phyloP scores from a whole-genome alignment of 1,284 basidiomycete genomes.

The Ceratobasidium sp. region DNA sequence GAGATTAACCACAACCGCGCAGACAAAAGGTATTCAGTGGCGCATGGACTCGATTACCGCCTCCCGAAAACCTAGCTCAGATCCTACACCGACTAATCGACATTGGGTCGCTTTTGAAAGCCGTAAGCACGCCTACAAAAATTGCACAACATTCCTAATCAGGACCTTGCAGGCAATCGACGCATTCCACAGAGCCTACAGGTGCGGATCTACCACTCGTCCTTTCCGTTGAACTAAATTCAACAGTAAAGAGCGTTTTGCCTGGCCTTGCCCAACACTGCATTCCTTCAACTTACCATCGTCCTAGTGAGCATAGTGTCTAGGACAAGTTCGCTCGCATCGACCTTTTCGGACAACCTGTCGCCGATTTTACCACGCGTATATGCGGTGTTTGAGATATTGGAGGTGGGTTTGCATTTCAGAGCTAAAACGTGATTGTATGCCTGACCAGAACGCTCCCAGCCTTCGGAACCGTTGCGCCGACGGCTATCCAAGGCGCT shows the following conservation, averaged over 20 bases:
- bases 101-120: constrained; percentile 38
- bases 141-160: neutral
- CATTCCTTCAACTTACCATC: constrained; percentile 70
- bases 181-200: constrained; percentile 36
- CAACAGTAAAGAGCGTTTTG: constrained; percentile 59
- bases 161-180: constrained; percentile 15
- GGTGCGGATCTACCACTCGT: constrained; percentile 12
- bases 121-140: constrained; percentile 36
- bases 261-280: constrained; percentile 69
- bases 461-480: constrained; percentile 28
- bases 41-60: constrained; percentile 44
- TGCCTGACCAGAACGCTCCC: neutral
- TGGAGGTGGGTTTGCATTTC: constrained; percentile 1
- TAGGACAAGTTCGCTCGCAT: constrained; percentile 58
- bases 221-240: neutral
- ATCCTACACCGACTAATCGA: constrained; percentile 38
- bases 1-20: neutral
- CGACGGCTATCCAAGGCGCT: neutral
- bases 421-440: neutral
- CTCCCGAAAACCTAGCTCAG: constrained; percentile 37
- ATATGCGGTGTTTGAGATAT: constrained; percentile 24
- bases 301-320: constrained; percentile 65
- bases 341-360: constrained; percentile 53
- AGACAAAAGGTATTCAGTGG: constrained; percentile 42
- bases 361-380: neutral